Conservation (phyloP, 164 flowering plant genomes). For the Chimonanthus praecox region DNA sequence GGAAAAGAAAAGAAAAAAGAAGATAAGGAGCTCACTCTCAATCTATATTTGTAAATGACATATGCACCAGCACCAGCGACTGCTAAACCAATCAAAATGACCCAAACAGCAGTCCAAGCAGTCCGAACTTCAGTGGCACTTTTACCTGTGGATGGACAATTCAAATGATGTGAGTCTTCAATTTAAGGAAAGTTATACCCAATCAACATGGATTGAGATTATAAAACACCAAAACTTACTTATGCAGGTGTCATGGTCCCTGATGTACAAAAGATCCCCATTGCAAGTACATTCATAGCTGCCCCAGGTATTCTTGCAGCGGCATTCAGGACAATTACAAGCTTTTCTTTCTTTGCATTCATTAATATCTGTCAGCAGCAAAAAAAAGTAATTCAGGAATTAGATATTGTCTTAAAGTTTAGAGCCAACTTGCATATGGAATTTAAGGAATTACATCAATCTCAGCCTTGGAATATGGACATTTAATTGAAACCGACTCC, state of each 20-base stretch:
- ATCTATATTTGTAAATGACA: conserved; percentile 79
- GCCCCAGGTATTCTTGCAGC: conserved; percentile 87
- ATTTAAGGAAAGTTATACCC: neutral
- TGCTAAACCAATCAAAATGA: conserved; percentile 60
- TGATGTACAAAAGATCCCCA: conserved; percentile 75
- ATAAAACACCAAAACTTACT: conserved; percentile 36
- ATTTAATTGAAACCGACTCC: neutral
- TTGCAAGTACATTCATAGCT: conserved; percentile 72
- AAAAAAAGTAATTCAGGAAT: neutral
- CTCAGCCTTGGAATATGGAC: neutral
- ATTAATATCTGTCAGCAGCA: conserved; percentile 53
- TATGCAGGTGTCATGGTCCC: conserved; percentile 87
- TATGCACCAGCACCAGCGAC: conserved; percentile 77
- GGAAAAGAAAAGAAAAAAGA: neutral
- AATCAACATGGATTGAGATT: neutral
- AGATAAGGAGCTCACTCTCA: conserved; percentile 55
- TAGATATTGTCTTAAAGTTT: neutral
- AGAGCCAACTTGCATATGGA: neutral
- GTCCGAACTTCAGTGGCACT: conserved; percentile 40
- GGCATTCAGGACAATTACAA: conserved; percentile 84
- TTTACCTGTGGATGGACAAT: conserved; percentile 49
- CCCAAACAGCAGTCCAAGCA: conserved; percentile 84
- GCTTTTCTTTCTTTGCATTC: conserved; percentile 87
- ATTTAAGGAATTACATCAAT: neutral
- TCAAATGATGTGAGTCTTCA: conserved; percentile 7